Evolutionary conservation across 176 grass and related monocot genomes (phyloP).

Genomic region (Zoysia japonica): DNA sequence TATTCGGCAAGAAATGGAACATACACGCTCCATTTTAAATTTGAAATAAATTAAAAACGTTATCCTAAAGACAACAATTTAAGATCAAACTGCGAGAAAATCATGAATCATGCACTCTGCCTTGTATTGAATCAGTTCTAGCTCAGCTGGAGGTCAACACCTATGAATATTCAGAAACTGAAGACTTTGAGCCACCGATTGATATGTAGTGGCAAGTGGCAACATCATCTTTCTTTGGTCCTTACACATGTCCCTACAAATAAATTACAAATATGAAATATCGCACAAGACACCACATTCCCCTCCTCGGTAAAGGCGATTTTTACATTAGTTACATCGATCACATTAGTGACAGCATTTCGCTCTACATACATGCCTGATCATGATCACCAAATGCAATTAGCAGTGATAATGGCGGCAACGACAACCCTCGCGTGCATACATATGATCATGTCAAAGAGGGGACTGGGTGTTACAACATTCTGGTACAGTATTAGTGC

Average conservation of each 20-base stretch:
- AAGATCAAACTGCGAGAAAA: not conserved
- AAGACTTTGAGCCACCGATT: not conserved
- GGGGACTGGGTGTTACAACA: conserved; percentile 18
- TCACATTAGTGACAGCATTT: conserved; percentile 3
- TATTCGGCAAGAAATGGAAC: not conserved
- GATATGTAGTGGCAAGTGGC: not conserved
- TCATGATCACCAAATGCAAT: not conserved
- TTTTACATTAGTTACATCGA: conserved; percentile 28
- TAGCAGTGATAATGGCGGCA: conserved; percentile 14
- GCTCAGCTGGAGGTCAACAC: not conserved
- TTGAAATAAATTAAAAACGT: too few species aligned
- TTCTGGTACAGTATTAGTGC: conserved; percentile 30
- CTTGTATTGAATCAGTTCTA: not conserved
- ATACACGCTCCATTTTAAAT: too few species aligned
- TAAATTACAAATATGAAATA: not conserved
- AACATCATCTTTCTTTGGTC: conserved; percentile 21
- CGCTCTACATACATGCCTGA: not conserved
- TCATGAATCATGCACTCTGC: conserved; percentile 11
- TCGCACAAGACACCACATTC: conserved; percentile 19
- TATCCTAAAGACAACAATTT: too few species aligned
- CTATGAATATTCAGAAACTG: conserved; percentile 9
- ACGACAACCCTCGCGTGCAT: conserved; percentile 3
- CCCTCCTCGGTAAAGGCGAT: conserved; percentile 32
- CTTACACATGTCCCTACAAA: not conserved
- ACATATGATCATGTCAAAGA: conserved; percentile 3